Percentiles rank a stretch among this genome's conserved stretches.
Conservation (phyloP, 2,329 filamentous ascomycete genomes). For the Achaetomium macrosporum region DNA sequence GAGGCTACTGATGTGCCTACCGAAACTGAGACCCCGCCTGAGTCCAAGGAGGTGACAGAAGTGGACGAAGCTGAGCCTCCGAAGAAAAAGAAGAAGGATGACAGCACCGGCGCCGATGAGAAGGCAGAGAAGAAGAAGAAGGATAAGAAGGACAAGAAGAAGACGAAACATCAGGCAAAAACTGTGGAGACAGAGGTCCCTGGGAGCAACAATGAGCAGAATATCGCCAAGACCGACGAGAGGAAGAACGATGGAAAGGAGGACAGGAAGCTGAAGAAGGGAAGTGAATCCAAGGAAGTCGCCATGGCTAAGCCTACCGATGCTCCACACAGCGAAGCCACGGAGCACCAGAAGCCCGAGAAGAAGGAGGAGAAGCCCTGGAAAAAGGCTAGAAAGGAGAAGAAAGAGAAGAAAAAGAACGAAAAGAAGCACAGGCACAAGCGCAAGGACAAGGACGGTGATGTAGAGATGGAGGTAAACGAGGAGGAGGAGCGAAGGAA, state of each 20-base stretch:
- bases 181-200: not conserved
- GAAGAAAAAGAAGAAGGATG: conserved; percentile 20
- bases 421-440: not conserved
- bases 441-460: not conserved
- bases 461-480: conserved; percentile 7
- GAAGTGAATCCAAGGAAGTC: conserved; percentile 3
- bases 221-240: not conserved
- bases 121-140: conserved; percentile 7
- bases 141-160: not conserved
- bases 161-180: not conserved
- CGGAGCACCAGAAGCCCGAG: conserved; percentile 5
- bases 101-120: not conserved
- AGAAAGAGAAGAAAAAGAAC: not conserved
- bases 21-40: not conserved
- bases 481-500: conserved; percentile 5
- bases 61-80: conserved; percentile 6
- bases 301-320: not conserved
- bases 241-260: not conserved
- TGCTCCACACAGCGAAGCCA: not conserved
- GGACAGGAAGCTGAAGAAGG: conserved; percentile 1
- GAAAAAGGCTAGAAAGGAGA: too few relatives aligned
- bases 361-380: not conserved
- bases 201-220: not conserved
- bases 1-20: not conserved
- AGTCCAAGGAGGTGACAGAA: not conserved